Evolutionary conservation across 352 stramenopile species (phyloP), one percentile per base, ranked within the genome.

Genomic region (Pythium aquatile): DNA sequence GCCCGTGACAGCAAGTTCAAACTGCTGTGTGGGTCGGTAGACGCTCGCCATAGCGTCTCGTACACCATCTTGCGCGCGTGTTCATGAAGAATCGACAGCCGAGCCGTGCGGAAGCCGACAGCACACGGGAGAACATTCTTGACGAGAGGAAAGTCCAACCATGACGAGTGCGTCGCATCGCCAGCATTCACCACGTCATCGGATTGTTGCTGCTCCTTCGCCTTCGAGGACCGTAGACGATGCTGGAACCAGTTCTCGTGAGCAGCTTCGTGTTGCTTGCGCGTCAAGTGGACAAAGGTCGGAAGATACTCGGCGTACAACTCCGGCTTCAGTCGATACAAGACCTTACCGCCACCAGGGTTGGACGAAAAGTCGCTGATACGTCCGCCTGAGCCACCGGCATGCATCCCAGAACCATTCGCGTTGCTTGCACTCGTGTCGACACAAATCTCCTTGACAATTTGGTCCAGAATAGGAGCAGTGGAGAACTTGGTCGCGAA

Each of bases 161-260:
- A 93, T 20, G 83, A 87, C 17, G 81, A 88, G 46, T 88, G 81
- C 3, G 81, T 93, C n/a, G 79, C 76, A 57, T 88, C 80, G 4
- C 44, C 46, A 13, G 73, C 70, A 44, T 68, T 83, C 17, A 63
- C 74, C 44, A 84, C 74, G 33, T 78, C 56, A 28, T 69, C 82
- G 65, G 88, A 20, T 20, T 68, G 73, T 42, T 91, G 78, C 57
- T 87, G 79, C 55, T 90, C 78, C 44, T 81, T 71, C 42, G 78
- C 74, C 46, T 92, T 91, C 3, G 84, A 93, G n/a, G 65, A 75
- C 11, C 81, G 75, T 30, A 88, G 56, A 2, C 88, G 87, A 14
- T 93, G 73, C 44, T 93, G 86, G 52, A 93, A 92, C 79, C 87
- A 94, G 32, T 95, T 94, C 59, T 96, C 83, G 63, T 93, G 87